Evolutionary conservation across 2,329 filamentous ascomycete species (phyloP).

Genomic region (Colletotrichum filicis): DNA sequence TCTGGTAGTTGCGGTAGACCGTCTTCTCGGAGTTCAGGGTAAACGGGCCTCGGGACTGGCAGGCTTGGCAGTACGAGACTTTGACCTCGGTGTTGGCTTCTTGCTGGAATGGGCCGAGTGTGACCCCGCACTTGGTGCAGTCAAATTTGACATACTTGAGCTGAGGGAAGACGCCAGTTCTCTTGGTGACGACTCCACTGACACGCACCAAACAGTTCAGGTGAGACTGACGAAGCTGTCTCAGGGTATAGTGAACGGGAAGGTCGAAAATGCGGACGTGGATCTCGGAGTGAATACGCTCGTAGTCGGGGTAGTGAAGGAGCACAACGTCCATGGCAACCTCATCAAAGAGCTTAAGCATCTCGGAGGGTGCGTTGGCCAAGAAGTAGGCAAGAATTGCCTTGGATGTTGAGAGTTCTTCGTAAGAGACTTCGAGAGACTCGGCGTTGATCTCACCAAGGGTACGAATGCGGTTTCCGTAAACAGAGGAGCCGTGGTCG

Average conservation of each 20-base stretch:
- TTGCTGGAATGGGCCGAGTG: conserved; percentile 95
- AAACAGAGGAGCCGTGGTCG: conserved; percentile 88
- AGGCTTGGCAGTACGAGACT: conserved; percentile 95
- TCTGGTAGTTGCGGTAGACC: conserved; percentile 98
- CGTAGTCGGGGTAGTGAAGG: conserved; percentile 96
- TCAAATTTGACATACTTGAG: conserved; percentile 99
- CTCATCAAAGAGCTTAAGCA: conserved; percentile 95
- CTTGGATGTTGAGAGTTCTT: conserved; percentile 89
- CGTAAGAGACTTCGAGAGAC: conserved; percentile 94
- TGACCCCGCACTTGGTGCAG: conserved; percentile 91
- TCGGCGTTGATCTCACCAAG: conserved; percentile 98
- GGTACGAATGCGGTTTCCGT: conserved; percentile 92
- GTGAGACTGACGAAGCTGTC: conserved; percentile 93
- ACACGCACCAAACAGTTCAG: conserved; percentile 96
- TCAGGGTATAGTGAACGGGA: conserved; percentile 93
- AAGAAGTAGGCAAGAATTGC: conserved; percentile 96
- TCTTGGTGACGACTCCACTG: conserved; percentile 92
- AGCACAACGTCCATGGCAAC: conserved; percentile 97
- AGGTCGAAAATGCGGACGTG: conserved; percentile 97
- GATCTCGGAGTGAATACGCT: conserved; percentile 96
- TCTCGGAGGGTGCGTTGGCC: conserved; percentile 93
- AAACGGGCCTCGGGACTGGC: conserved; percentile 94
- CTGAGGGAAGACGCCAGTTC: conserved; percentile 96
- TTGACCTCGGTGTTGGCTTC: conserved; percentile 97
- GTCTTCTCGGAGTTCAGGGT: conserved; percentile 97